Evolutionary conservation across 2,329 filamentous ascomycete genomes (phyloP).

Genomic region (Microdochium bolleyi): DNA sequence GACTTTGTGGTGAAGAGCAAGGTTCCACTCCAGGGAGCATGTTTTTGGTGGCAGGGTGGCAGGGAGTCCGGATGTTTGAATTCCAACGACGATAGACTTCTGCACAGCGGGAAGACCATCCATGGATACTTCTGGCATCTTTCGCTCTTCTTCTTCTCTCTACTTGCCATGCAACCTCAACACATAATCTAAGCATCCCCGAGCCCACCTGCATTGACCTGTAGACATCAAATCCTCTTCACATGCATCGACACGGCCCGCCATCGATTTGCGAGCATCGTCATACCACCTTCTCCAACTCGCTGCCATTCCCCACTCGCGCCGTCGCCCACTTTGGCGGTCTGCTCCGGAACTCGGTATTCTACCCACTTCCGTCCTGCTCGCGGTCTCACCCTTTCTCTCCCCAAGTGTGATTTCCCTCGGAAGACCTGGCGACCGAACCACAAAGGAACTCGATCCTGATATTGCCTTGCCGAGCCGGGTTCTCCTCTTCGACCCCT

Average conservation of each 20-base stretch:
- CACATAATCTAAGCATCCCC: too few relatives aligned
- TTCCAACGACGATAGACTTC: background rate
- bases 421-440: too few relatives aligned
- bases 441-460: too few relatives aligned
- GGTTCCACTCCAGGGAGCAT: too few relatives aligned
- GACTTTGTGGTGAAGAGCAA: too few relatives aligned
- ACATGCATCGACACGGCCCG: background rate
- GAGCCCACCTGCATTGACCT: background rate
- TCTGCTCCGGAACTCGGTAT: background rate
- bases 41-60: background rate
- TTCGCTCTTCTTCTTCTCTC: background rate
- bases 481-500: background rate
- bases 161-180: background rate
- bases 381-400: too few relatives aligned
- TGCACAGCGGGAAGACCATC: background rate
- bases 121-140: background rate
- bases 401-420: too few relatives aligned
- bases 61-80: background rate
- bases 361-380: background rate
- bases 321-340: background rate
- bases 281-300: background rate
- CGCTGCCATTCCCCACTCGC: background rate
- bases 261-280: background rate
- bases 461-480: background rate
- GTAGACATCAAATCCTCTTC: background rate